Base-by-base conservation (phyloP, 495 filamentous ascomycete species). In the Terfezia claveryi region DNA sequence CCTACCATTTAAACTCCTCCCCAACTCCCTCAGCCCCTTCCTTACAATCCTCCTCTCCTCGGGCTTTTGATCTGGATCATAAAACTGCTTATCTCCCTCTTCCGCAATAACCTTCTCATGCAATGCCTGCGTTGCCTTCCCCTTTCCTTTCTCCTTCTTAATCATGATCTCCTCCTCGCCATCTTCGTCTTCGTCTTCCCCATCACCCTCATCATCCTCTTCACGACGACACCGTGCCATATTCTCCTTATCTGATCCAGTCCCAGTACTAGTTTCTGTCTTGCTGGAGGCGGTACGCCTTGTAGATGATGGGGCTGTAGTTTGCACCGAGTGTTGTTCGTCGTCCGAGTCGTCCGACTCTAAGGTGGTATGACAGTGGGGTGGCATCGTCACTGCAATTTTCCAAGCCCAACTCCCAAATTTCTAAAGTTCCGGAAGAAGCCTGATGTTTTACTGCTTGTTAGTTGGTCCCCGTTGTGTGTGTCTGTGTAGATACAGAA, bases 11-110 rank as follows among this genome's bases (percentile, higher is more conserved):
- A 94, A 68, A 10, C 82, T 73, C 17, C 76, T 71, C 4, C 77
- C 68, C 36, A 92, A 70, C 54, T 82, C 77, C 58, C 91, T 74
- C 20, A 84, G 71, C 0, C 70, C 75, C 54, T 77, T 78, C 32
- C 86, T 78, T 23, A 94, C 64, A 38, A 72, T 64, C 49, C 89
- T 73, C 32, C 88, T 76, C 65, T 89, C 78, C n/a, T 81, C 78
- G 38, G 81, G 74, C 57, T 85, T 76, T 63, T 99, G 91, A 60
- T 94, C 80, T 0, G 91, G 91, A 58, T 99, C 86, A 63, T 92
- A 99, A 57, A 72, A 81, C 54, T 73, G 65, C 6, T 65, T 74
- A 12, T 72, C 63, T 0, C 57, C 64, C n/a, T 61, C 62, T 38
- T 70, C 64, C 23, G 67, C 64, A 8, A 64, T 55, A 4, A 59